Evolutionary conservation across 1,284 basidiomycete species (phyloP), one percentile per base, ranked within the genome.

Genomic region (Cryptococcus neoformans): DNA sequence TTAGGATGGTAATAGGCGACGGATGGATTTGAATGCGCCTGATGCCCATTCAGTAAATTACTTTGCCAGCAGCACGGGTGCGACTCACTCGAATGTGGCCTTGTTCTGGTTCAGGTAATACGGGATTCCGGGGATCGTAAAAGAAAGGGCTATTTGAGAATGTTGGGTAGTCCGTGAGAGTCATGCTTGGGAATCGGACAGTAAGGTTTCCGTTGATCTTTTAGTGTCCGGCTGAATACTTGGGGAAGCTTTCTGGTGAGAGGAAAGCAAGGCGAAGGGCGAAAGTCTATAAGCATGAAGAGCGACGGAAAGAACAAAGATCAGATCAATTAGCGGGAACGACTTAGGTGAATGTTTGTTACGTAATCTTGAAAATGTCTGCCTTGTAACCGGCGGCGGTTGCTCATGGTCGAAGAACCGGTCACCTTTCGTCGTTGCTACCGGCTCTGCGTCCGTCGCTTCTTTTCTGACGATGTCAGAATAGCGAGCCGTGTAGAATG

Each of bases 1-100:
- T 90, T 88, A 0, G 95, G 91, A 68, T 89, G 93, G 79, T 96
- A 99, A 78, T 98, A 99, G 11, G 92, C 92, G 9, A 99, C 95
- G 62, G 88, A 85, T 0, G 90, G 88, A 34, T 87, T 82, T 38
- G 89, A 92, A 79, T 95, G 91, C 0, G 89, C 82, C 91, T 89
- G 56, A 17, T 38, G 9, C n/a, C 21, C 36, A 17, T 14, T 57
- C 44, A 55, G 49, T 44, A 54, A 12, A 40, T 34, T 8, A 40
- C 45, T 6, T 28, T 17, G 11, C 8, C 34, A 28, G 6, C 34
- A 10, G 12, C 36, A 28, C n/a, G n/a, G n/a, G n/a, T n/a, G n/a
- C n/a, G n/a, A n/a, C 75, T 53, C 39, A 78, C 78, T 59, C 72
- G 68, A 11, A 76, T 64, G 9, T 67, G 62, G 17, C 58, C 68